These are phyloP conservation scores for Talaromyces sp. DNA, from an alignment of 2,329 filamentous ascomycete genomes.

Conservation along the genomic window DNA sequence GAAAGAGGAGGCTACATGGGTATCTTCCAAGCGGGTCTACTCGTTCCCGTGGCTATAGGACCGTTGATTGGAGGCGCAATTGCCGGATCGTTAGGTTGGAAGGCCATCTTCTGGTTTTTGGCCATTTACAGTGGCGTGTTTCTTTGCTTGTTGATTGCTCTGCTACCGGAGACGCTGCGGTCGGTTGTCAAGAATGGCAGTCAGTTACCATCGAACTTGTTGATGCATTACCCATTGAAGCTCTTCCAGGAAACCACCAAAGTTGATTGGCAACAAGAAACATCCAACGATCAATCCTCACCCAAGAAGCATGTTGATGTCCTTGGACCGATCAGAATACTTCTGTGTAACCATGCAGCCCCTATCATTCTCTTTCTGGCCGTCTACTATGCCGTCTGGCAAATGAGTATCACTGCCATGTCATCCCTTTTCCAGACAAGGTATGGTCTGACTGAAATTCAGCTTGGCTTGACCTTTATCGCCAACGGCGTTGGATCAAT, in stretches of 20 bases:
- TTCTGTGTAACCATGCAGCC: constrained; percentile 43
- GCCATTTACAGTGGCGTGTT: constrained; percentile 36
- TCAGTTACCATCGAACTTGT: constrained; percentile 1
- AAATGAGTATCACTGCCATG: constrained; percentile 55
- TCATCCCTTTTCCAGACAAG: constrained; percentile 46
- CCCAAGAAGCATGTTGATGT: constrained; percentile 44
- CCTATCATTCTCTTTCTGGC: constrained; percentile 49
- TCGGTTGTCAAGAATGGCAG: constrained; percentile 35
- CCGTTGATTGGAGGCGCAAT: constrained; percentile 44
- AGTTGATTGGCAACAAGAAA: not conserved
- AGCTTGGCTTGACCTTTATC: constrained; percentile 53
- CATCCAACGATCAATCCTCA: constrained; percentile 5
- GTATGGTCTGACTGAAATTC: constrained; percentile 45
- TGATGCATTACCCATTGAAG: constrained; percentile 23
- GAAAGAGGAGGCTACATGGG: constrained; percentile 45
- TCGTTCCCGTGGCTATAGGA: constrained; percentile 38
- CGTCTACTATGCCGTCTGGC: constrained; percentile 53
- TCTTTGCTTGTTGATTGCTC: constrained; percentile 30
- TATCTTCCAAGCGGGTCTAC: constrained; percentile 37
- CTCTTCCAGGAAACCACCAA: constrained; percentile 21
- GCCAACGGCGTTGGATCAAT: constrained; percentile 56
- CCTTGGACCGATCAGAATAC: constrained; percentile 46
- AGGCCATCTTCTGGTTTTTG: constrained; percentile 45
- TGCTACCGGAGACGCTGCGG: constrained; percentile 42
- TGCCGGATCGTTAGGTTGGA: constrained; percentile 39